phyloP scores from a whole-genome alignment of 768 basidiomycete genomes.

The Austroboletus festivus region DNA sequence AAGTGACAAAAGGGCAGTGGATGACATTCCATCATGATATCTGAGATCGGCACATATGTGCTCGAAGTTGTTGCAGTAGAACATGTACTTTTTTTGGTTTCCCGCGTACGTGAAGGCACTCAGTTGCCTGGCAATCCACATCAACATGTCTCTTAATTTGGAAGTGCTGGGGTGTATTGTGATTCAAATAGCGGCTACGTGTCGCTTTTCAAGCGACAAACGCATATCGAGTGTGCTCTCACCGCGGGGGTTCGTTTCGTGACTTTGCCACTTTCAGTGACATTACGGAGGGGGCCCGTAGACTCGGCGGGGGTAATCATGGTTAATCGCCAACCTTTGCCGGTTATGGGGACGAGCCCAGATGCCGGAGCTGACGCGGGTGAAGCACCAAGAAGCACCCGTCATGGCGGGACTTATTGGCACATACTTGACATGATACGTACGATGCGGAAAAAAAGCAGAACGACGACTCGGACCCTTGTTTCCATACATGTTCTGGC shows the following conservation, averaged over 20 bases:
- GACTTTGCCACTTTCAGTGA: no score
- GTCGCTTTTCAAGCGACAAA: slow-evolving; percentile 4
- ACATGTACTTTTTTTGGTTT: slow-evolving; percentile 3
- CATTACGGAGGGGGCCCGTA: no score
- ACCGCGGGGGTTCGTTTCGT: not conserved
- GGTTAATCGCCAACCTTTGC: no score
- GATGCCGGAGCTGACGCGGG: not conserved
- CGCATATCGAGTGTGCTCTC: not conserved
- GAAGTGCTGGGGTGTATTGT: not conserved
- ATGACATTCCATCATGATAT: no score
- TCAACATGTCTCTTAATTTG: slow-evolving; percentile 12
- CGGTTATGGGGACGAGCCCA: no score
- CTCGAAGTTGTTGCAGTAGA: not conserved
- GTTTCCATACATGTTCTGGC: slow-evolving; percentile 17
- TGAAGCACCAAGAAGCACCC: no score
- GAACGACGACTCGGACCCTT: slow-evolving; percentile 3
- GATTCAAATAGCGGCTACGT: not conserved
- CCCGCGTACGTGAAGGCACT: slow-evolving; percentile 12
- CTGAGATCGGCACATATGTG: slow-evolving; percentile 5
- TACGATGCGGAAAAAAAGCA: not conserved
- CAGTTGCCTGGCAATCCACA: slow-evolving; percentile 26
- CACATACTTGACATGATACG: not conserved
- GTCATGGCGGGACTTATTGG: not conserved
- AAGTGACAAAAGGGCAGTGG: slow-evolving; percentile 11
- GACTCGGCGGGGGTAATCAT: no score